Base-by-base conservation (phyloP, 2,329 filamentous ascomycete genomes). In the Fusarium hostae region DNA sequence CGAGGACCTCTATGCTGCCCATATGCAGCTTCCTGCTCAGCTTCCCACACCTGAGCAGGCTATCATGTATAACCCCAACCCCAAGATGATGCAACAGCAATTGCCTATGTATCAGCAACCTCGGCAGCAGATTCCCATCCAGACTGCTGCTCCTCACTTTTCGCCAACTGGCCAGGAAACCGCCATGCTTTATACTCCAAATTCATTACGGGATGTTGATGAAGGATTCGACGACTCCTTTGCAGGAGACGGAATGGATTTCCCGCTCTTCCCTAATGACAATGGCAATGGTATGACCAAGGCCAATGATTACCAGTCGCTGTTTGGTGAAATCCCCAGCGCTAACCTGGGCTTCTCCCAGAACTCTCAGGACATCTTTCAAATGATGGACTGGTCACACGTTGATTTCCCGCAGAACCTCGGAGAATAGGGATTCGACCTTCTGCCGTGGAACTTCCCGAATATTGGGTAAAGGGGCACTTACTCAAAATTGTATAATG, bases 101-200 rank as follows among this genome's bases (percentile, higher is more conserved):
- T 84, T 86, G 52, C 80, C 63, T 22, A 83, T 78, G 22, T 80
- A 76, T 61, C 74, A 74, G 59, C 74, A 74, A 57, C 47, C 66
- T 4, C 45, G 69, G 24, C 73, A 76, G 47, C 75, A 82, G 24
- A 80, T 67, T 34, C 59, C 69, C 20, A 57, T 70, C 15, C 72
- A 73, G 11, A 54, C 74, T 45, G 66, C 63, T 71, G 70, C 82
- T 35, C 81, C 85, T 30, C 90, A 93, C 67, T 87, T 94, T 68
- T 94, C 92, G 6, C 91, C 91, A 12, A 85, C 86, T 59, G 92
- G 90, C 9, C 91, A 93, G 75, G 86, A 87, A 39, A 90, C 91
- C 66, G 83, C 89, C 3, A 92, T 93, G 82, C 86, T 94, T 35
- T 92, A 86, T 80, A 92, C 91, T 13, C 90, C 92, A 51, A 86